phyloP scores from a whole-genome alignment of 176 grass and related monocot genomes.

The Oryza coarctata region DNA sequence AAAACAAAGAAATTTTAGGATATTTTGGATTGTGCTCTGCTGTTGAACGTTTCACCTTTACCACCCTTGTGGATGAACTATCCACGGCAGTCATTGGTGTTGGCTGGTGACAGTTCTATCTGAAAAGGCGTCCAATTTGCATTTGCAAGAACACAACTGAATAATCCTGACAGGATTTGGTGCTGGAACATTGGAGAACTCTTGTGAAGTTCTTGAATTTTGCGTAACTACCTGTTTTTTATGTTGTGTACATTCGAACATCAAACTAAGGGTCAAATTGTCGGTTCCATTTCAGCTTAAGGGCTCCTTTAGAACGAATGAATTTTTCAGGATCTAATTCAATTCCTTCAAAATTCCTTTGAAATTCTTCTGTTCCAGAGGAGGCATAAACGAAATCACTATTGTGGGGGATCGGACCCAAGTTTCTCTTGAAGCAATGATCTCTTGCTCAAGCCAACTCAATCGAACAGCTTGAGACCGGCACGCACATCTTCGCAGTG shows the following conservation, averaged over 20 bases:
- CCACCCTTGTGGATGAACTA: background rate
- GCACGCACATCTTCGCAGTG: slow-evolving; percentile 55
- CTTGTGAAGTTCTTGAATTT: background rate
- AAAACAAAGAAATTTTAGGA: background rate
- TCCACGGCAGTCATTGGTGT: background rate
- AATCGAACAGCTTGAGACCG: slow-evolving; percentile 64
- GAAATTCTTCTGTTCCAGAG: no score
- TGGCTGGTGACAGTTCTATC: background rate
- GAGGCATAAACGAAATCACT: no score
- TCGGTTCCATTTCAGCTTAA: background rate
- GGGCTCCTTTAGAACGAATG: no score
- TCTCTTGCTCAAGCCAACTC: background rate
- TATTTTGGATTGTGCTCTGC: background rate
- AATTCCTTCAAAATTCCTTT: no score
- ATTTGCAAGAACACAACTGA: background rate
- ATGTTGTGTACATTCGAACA: no score
- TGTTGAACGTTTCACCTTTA: background rate
- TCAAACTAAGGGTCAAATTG: background rate
- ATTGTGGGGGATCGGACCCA: background rate
- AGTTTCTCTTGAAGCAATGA: background rate
- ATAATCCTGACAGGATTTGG: background rate
- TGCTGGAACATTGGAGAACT: background rate
- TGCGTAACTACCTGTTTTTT: background rate
- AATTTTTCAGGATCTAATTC: no score
- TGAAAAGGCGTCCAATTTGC: background rate